Base-by-base conservation (phyloP, 768 basidiomycete species). In the Ramaria rubella region DNA sequence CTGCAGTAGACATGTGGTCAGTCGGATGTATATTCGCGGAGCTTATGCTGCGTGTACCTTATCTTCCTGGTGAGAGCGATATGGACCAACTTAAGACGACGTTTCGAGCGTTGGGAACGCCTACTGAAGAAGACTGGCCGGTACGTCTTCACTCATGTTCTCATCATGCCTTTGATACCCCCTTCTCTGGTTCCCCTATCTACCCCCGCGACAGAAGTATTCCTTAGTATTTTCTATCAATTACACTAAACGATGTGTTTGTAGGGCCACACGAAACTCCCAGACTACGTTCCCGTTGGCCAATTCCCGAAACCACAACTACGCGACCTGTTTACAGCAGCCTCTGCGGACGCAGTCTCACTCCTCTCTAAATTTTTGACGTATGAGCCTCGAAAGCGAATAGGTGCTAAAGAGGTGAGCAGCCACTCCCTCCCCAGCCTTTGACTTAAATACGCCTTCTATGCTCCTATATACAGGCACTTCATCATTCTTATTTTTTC, bases 21-120 rank as follows among this genome's bases (percentile, higher is more conserved):
- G 87, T 96, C 3, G 95, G 95, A 1, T 96, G 94, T 61, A 99
- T 99, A 61, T 95, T 98, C 65, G 92, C 95, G 3, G 96, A 99
- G 68, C 80, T 98, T 50, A 95, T 98, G 88, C 75, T 98, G 31
- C 83, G 96, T 15, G 93, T 89, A 24, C 96, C 96, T 1, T 99
- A 96, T 65, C 79, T 98, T 26, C 86, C 96, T 1, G 96, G 94
- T 17, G 94, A 96, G 62, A 88, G 83, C 51, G 96, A 98, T 69
- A 87, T 99, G 81, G 95, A 96, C 69, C 96, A 99, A 67, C 72
- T 99, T 30, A 94, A 94, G 68, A 91, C 87, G 33, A 94, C 85
- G 51, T 98, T 96, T 68, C 85, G 88, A 45, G 96, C 95, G 0
- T 78, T 99, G 24, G 96, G 96, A 0, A 94, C 95, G 8, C 96